Evolutionary conservation across 352 stramenopile species (phyloP).

Genomic region (Phytophthora fragariae): DNA sequence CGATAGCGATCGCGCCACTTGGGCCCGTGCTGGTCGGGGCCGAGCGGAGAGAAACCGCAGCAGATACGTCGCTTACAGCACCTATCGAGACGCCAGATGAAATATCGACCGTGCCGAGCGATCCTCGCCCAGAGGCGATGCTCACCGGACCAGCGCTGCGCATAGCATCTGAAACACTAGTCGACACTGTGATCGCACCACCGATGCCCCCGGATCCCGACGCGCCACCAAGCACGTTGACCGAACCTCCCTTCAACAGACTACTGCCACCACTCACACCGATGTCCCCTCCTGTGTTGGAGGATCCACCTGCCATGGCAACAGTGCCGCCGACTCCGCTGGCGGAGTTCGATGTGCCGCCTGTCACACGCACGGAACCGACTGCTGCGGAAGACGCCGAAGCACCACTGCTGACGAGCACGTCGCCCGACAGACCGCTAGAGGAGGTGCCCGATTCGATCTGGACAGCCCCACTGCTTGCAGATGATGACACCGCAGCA

Average conservation of each 20-base stretch:
- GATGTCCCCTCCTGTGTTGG: conserved; percentile 25
- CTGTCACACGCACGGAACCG: conserved; percentile 12
- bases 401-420: conserved; percentile 20
- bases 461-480: conserved; percentile 20
- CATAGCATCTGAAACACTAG: conserved; percentile 18
- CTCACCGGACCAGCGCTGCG: conserved; percentile 15
- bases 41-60: conserved; percentile 16
- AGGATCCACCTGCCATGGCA: conserved; percentile 6
- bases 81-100: conserved; percentile 8
- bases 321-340: conserved; percentile 14
- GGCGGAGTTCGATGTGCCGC: conserved; percentile 10
- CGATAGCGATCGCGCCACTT: conserved; percentile 7
- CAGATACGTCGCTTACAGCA: conserved; percentile 14
- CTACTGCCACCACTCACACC: conserved; percentile 26
- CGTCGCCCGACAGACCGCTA: conserved; percentile 9
- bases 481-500: conserved; percentile 13
- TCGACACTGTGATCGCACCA: conserved; percentile 11
- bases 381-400: conserved; percentile 14
- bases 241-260: conserved; percentile 38
- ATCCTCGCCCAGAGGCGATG: conserved; percentile 13
- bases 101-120: conserved; percentile 26
- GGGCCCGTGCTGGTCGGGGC: conserved; percentile 10
- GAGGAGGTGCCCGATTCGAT: conserved; percentile 15
- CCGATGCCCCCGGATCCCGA: conserved; percentile 4
- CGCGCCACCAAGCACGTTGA: conserved; percentile 24